A percentile compares a stretch with the other conserved stretches of the same genome.
phyloP scores from a whole-genome alignment of 805 yeast species.

The Teunomyces aglyptinius region DNA sequence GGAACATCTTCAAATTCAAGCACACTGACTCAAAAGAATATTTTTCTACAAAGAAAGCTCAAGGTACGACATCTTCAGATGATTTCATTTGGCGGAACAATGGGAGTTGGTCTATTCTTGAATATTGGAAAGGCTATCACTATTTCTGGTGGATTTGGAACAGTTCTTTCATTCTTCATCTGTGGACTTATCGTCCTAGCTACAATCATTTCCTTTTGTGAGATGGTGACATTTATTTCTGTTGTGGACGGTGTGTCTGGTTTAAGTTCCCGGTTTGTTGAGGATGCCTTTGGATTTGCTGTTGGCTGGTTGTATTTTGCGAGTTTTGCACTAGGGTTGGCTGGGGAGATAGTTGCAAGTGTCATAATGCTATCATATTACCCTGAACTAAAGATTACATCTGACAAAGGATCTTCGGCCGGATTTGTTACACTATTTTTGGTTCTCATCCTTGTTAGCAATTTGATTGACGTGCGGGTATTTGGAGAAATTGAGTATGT shows the following conservation, averaged over 20 bases:
- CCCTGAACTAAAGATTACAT: slow-evolving; percentile 51
- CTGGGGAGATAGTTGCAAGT: slow-evolving; percentile 80
- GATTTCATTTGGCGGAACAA: slow-evolving; percentile 75
- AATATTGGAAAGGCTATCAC: slow-evolving; percentile 71
- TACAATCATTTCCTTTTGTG: slow-evolving; percentile 74
- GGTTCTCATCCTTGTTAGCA: slow-evolving; percentile 46
- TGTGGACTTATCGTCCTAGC: slow-evolving; percentile 66
- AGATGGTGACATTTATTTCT: slow-evolving; percentile 76
- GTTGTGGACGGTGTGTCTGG: slow-evolving; percentile 80
- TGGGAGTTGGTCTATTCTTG: slow-evolving; percentile 73
- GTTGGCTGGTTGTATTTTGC: slow-evolving; percentile 74
- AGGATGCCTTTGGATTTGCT: slow-evolving; percentile 75
- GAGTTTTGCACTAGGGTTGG: slow-evolving; percentile 68
- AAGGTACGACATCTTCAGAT: slow-evolving; percentile 69
- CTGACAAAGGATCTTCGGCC: slow-evolving; percentile 39
- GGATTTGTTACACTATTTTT: slow-evolving; percentile 68
- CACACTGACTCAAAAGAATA: slow-evolving; percentile 5
- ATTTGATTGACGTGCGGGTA: slow-evolving; percentile 65
- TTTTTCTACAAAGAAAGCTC: slow-evolving; percentile 53
- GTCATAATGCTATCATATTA: slow-evolving; percentile 73
- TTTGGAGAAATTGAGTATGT: slow-evolving; percentile 75
- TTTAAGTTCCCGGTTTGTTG: slow-evolving; percentile 69
- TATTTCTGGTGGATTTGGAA: slow-evolving; percentile 76
- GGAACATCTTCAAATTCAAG: slow-evolving; percentile 1
- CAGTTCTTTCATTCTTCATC: slow-evolving; percentile 61